phyloP scores from a whole-genome alignment of 2,329 filamentous ascomycete species.

The Cladophialophora carrionii region DNA sequence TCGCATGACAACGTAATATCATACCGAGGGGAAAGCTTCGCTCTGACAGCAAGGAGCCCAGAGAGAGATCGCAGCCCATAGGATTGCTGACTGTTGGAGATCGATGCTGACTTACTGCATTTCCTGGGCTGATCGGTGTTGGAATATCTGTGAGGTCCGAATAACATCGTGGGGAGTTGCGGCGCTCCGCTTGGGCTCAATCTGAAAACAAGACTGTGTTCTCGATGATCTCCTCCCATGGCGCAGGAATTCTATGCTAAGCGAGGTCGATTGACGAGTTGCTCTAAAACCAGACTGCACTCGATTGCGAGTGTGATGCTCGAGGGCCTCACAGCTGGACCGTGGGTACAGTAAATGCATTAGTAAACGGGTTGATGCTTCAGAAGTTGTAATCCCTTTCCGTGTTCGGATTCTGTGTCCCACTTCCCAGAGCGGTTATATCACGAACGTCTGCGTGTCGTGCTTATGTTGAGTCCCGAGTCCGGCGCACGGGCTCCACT shows the following conservation, averaged over 20 bases:
- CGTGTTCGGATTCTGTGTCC: not conserved
- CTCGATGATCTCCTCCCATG: not conserved
- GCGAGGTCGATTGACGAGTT: not conserved
- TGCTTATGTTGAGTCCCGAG: not conserved
- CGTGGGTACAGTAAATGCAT: not conserved
- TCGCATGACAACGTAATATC: not conserved
- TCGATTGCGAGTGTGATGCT: not conserved
- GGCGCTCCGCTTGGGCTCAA: not conserved
- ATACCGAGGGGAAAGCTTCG: not conserved
- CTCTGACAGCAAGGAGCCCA: not conserved
- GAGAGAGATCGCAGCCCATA: not conserved
- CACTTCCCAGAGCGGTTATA: not conserved
- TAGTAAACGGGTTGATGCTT: not conserved
- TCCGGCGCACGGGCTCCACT: not conserved
- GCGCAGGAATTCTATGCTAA: not conserved
- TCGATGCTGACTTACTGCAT: constrained; percentile 2
- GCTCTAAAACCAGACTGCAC: not conserved
- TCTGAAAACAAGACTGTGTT: not conserved
- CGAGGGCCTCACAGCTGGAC: not conserved
- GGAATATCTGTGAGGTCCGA: not conserved
- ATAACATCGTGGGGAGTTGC: not conserved
- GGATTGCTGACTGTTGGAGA: constrained; percentile 10
- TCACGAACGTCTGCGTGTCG: not conserved
- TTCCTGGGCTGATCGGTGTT: not conserved
- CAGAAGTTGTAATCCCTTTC: not conserved